A percentile compares a stretch with the other conserved stretches of the same genome.
Conservation (phyloP, 345 rosid species). For the Euphorbia pulcherrima region DNA sequence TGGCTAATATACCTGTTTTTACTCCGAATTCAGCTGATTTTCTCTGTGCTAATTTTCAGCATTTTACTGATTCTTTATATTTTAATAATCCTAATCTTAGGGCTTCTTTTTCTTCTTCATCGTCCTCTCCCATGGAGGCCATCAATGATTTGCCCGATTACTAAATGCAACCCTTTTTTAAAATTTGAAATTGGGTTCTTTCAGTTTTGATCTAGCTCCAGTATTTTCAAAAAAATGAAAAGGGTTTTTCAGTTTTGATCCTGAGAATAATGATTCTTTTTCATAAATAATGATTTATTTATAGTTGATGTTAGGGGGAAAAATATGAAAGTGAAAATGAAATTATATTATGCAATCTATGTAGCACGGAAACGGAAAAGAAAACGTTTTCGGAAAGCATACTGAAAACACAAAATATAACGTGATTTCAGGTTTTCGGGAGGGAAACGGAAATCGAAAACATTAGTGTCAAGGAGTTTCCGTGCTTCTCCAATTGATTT, state of each 20-base stretch:
- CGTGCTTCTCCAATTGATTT: too few species aligned
- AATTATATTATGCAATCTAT: too few species aligned
- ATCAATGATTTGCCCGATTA: conserved; percentile 43
- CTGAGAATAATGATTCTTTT: conserved; percentile 1
- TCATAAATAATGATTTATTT: not conserved
- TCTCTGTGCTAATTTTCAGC: conserved; percentile 41
- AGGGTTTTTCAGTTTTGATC: too few species aligned
- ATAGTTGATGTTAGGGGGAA: too few species aligned
- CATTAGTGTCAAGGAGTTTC: too few species aligned
- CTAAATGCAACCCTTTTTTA: not conserved
- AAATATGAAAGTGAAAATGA: too few species aligned
- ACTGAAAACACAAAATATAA: too few species aligned
- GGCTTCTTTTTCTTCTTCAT: conserved; percentile 38
- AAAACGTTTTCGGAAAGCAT: too few species aligned
- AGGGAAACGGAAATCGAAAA: too few species aligned
- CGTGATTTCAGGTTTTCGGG: too few species aligned
- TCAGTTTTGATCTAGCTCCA: not conserved
- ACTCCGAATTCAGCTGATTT: conserved; percentile 44
- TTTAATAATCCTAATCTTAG: conserved; percentile 43
- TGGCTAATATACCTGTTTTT: conserved; percentile 44
- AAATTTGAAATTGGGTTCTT: not conserved
- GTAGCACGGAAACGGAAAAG: too few species aligned
- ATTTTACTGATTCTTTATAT: conserved; percentile 42
- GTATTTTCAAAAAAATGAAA: not conserved
- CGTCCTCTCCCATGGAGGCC: conserved; percentile 36